Conservation (phyloP, 768 basidiomycete species). For the Pleurotus citrinopileatus region DNA sequence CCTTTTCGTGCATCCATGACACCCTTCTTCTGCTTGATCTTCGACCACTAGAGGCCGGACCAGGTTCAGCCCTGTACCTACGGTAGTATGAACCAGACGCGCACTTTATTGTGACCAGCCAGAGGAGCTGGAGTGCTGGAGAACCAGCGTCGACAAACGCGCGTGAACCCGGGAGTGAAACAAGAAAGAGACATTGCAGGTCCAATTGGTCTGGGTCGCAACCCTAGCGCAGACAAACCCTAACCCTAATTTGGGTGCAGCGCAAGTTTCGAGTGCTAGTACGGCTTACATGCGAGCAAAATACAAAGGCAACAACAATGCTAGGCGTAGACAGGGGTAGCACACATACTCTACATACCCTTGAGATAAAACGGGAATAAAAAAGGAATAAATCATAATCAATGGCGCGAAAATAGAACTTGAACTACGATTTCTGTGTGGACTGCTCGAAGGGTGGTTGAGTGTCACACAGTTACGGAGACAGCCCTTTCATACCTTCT, state of each 20-base stretch:
- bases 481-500: background rate
- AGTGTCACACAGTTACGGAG: too few species aligned
- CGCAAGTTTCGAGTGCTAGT: too few species aligned
- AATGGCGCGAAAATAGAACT: background rate
- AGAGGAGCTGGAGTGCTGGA: constrained; percentile 15
- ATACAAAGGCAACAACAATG: too few species aligned
- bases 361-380: background rate
- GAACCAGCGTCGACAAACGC: constrained; percentile 16
- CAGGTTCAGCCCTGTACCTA: background rate
- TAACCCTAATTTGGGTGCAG: constrained; percentile 5
- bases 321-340: too few species aligned
- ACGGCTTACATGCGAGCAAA: too few species aligned
- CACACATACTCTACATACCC: too few species aligned
- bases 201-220: too few species aligned
- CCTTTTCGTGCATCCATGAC: constrained; percentile 61
- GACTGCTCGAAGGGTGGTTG: too few species aligned
- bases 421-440: background rate
- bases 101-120: constrained; percentile 44
- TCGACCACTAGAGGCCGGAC: constrained; percentile 55
- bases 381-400: background rate
- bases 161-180: background rate
- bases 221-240: background rate
- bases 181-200: constrained; percentile 1
- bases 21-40: constrained; percentile 72
- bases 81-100: background rate